Percentiles rank a stretch among this genome's conserved stretches.
Conservation (phyloP, 192 early-diverging fungal species). For the Chytriomyces sp. region DNA sequence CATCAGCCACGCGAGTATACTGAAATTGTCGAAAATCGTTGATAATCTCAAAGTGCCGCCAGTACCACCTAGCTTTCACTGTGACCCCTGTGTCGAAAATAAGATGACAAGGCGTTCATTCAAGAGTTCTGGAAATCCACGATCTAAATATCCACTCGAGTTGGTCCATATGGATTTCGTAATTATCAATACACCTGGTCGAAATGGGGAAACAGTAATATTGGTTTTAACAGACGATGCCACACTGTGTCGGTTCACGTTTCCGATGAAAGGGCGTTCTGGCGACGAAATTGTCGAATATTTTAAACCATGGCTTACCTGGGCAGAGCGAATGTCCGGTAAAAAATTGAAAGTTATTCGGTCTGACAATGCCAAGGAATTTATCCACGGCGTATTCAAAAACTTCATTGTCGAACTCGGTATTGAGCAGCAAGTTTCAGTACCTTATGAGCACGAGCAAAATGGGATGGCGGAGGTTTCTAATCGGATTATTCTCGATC, state of each 20-base stretch:
- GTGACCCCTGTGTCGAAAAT: neutral
- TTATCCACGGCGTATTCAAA: neutral
- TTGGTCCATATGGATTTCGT: neutral
- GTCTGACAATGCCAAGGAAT: neutral
- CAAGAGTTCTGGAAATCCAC: neutral
- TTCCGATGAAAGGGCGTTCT: neutral
- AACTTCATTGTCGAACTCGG: neutral
- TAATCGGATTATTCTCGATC: neutral
- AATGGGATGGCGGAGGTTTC: neutral
- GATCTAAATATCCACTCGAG: neutral
- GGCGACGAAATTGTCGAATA: neutral
- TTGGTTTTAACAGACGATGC: neutral
- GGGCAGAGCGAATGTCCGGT: neutral
- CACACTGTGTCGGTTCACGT: neutral
- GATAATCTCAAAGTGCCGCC: too few species aligned
- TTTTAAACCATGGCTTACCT: neutral
- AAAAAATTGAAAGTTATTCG: conserved; percentile 8
- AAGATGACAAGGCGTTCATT: neutral
- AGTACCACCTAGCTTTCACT: too few species aligned
- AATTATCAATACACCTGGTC: neutral
- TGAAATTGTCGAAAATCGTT: too few species aligned
- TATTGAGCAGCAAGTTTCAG: neutral
- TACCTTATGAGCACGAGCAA: conserved; percentile 1
- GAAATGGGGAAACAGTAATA: neutral
- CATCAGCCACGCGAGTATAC: too few species aligned